Conservation (phyloP, 768 basidiomycete genomes). For the Boletus rex-veris region DNA sequence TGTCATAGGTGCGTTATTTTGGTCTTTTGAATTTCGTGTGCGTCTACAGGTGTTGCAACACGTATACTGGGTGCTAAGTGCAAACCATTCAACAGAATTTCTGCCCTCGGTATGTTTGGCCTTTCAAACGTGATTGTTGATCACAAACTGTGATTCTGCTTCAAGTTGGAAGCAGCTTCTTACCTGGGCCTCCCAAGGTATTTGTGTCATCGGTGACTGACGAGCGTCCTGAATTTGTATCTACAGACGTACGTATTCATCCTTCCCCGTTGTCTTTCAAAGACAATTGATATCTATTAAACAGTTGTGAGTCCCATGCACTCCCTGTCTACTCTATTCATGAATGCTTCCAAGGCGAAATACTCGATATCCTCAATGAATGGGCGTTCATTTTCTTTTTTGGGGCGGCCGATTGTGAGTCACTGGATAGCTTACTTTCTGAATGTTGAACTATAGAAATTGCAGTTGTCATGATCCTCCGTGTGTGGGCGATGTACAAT, state of each 20-base stretch:
- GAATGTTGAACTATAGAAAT: neutral
- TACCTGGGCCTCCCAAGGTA: neutral
- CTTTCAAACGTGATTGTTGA: neutral
- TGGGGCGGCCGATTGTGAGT: conserved; percentile 5
- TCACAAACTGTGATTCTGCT: neutral
- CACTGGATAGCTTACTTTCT: too few species aligned
- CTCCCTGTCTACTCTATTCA: neutral
- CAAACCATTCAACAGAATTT: neutral
- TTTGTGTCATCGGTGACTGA: neutral
- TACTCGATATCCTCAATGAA: neutral
- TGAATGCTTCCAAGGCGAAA: neutral
- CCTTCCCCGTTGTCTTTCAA: neutral
- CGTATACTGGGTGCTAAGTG: too few species aligned
- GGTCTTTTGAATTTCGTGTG: neutral
- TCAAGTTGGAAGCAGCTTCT: neutral
- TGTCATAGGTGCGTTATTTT: conserved; percentile 9
- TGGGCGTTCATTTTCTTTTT: neutral
- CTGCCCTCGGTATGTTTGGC: neutral
- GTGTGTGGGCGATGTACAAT: too few species aligned
- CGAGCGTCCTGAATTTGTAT: neutral
- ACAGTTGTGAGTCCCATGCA: neutral
- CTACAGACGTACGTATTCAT: neutral
- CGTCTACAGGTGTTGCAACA: neutral
- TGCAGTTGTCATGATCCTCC: neutral
- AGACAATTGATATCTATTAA: neutral